Evolutionary conservation across 1,284 basidiomycete species (phyloP).

Genomic region (Apiotrichum gracile): DNA sequence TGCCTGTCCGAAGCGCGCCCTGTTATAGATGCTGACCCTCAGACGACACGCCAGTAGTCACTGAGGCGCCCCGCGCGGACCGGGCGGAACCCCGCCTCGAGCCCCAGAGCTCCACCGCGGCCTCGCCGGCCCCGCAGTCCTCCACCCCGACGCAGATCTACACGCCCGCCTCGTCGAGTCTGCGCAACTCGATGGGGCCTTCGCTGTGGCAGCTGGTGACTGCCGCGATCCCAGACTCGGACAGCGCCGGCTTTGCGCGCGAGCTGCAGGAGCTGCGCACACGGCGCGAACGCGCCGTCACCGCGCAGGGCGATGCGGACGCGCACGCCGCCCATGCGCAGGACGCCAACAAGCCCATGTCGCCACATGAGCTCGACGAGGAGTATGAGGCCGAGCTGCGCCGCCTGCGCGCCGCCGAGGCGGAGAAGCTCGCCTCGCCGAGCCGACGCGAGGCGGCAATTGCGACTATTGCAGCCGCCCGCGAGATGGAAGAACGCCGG

Average conservation of each 20-base stretch:
- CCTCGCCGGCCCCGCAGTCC: neutral
- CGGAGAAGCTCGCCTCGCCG: neutral
- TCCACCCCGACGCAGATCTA: neutral
- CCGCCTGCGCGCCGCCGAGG: neutral
- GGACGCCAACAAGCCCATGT: neutral
- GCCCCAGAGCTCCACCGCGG: neutral
- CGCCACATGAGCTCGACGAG: neutral
- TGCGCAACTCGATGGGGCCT: constrained; percentile 12
- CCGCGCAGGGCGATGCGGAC: neutral
- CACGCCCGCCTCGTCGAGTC: neutral
- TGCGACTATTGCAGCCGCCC: neutral
- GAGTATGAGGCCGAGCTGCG: neutral
- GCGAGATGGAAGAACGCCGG: neutral
- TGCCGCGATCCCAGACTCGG: constrained; percentile 11
- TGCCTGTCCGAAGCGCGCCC: neutral
- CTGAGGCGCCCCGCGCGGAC: neutral
- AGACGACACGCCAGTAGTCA: neutral
- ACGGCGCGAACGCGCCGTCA: neutral
- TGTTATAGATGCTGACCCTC: neutral
- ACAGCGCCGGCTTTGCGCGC: neutral
- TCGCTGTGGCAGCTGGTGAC: constrained; percentile 15
- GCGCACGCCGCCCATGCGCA: neutral
- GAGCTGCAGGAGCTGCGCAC: neutral
- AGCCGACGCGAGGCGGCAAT: neutral
- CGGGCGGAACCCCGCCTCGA: neutral